phyloP scores from a whole-genome alignment of 2,329 filamentous ascomycete genomes.

The Dryadomyces quercus-mongolicae region DNA sequence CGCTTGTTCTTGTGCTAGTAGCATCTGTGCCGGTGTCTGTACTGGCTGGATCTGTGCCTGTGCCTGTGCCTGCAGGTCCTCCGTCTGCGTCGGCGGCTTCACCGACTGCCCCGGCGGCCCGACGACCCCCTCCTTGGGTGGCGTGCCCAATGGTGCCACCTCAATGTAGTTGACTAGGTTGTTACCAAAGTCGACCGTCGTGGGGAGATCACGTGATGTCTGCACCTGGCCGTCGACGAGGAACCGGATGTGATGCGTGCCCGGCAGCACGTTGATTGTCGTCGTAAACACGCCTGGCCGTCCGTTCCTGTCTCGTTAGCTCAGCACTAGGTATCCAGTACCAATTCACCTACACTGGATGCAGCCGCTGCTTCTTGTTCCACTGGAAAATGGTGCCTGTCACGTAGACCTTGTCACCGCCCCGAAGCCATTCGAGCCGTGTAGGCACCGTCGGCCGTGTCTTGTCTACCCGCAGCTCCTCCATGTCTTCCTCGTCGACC shows the following conservation, averaged over 20 bases:
- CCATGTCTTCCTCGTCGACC: slow-evolving; percentile 50
- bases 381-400: slow-evolving; percentile 96
- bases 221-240: slow-evolving; percentile 90
- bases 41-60: neutral
- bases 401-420: slow-evolving; percentile 85
- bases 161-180: slow-evolving; percentile 98
- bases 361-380: slow-evolving; percentile 85
- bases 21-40: neutral
- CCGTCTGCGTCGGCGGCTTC: slow-evolving; percentile 6
- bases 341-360: slow-evolving; percentile 58
- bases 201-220: slow-evolving; percentile 76
- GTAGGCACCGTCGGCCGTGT: slow-evolving; percentile 72
- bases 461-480: slow-evolving; percentile 62
- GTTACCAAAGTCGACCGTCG: slow-evolving; percentile 95
- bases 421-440: slow-evolving; percentile 70
- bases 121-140: slow-evolving; percentile 17
- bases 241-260: slow-evolving; percentile 94
- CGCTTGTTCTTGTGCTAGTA: neutral
- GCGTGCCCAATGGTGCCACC: slow-evolving; percentile 64
- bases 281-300: slow-evolving; percentile 58
- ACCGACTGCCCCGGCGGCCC: slow-evolving; percentile 15
- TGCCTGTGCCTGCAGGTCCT: neutral
- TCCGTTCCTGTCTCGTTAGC: slow-evolving; percentile 28
- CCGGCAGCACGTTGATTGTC: slow-evolving; percentile 72
- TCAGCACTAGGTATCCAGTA: too few species aligned